Evolutionary conservation across 768 basidiomycete species (phyloP).

Genomic region (Podaxis sp.): DNA sequence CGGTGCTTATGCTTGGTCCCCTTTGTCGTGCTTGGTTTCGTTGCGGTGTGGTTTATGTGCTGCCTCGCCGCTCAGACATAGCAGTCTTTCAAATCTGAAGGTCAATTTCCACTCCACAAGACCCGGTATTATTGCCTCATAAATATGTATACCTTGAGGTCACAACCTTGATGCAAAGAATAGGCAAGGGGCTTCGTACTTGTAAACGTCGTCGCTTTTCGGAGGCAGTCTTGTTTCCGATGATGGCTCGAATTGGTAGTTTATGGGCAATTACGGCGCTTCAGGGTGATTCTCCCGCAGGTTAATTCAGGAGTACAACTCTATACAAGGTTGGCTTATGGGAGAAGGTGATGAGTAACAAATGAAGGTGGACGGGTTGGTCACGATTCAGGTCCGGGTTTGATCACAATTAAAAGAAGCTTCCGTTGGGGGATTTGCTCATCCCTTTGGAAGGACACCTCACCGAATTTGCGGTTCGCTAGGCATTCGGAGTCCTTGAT

Average conservation of each 20-base stretch:
- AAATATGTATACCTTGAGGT: background rate
- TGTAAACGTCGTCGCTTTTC: background rate
- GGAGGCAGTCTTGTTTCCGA: conserved; percentile 1
- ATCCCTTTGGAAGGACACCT: background rate
- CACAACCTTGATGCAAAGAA: background rate
- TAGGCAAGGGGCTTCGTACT: background rate
- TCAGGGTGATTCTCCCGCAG: conserved; percentile 7
- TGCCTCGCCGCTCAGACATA: background rate
- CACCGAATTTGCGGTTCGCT: background rate
- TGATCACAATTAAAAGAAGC: conserved; percentile 12
- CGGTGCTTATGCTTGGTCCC: background rate
- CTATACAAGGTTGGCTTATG: conserved; percentile 8
- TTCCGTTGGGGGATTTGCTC: conserved; percentile 7
- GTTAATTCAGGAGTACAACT: conserved; percentile 14
- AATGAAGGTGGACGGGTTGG: conserved; percentile 1
- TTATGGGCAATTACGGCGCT: background rate
- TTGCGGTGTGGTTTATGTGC: background rate
- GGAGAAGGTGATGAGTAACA: conserved; percentile 7
- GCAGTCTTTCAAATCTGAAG: background rate
- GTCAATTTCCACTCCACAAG: background rate
- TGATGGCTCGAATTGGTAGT: background rate
- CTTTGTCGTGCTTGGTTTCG: background rate
- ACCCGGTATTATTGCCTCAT: background rate
- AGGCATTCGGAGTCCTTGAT: background rate
- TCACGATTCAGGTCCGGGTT: background rate